Evolutionary conservation across 2,329 filamentous ascomycete genomes (phyloP), one percentile per base, ranked within the genome.

Genomic region (Didymellaceae sp.): DNA sequence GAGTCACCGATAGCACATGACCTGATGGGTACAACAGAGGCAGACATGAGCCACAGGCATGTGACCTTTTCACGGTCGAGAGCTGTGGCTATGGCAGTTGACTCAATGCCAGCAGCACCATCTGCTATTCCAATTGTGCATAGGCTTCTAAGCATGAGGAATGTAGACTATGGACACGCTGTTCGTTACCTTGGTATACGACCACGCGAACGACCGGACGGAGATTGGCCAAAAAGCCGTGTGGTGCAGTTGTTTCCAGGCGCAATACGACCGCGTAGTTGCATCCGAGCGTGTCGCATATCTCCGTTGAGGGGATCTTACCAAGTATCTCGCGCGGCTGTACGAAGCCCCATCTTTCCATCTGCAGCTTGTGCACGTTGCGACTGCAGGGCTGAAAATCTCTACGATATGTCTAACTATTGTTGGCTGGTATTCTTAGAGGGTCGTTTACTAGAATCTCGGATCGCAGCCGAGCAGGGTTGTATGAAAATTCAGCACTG

Each of bases 381-480:
- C 37, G 54, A 33, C 45, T 55, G 58, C 39, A 38, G 26, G 30
- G 34, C 41, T 50, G 46, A 6, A 39, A 28, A 38, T 34, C 25
- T 43, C 46, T 48, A 30, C 39, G 51, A 47, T 9, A 38, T 48
- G 52, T 44, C 46, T 42, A 28, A 44, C 28, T 30, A 45, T 38
- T 42, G 42, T 59, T 58, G 56, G 47, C 52, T 52, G 56, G 50
- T 62, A 60, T 63, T 64, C 58, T 58, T 44, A 54, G 56, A 42
- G 54, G 45, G 14, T 22, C 25, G 31, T 31, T 30, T n/a, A 17
- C 24, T 49, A 31, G 46, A 34, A 50, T 57, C 49, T 65, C 62
- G 61, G 61, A 57, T 58, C 49, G 45, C 41, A 64, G 51, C 61
- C 62, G 62, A 62, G 45, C 49, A 57, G 48, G 43, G 52, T 52